Conservation (phyloP, 2,329 filamentous ascomycete species). For the Hymenoscyphus occultus region DNA sequence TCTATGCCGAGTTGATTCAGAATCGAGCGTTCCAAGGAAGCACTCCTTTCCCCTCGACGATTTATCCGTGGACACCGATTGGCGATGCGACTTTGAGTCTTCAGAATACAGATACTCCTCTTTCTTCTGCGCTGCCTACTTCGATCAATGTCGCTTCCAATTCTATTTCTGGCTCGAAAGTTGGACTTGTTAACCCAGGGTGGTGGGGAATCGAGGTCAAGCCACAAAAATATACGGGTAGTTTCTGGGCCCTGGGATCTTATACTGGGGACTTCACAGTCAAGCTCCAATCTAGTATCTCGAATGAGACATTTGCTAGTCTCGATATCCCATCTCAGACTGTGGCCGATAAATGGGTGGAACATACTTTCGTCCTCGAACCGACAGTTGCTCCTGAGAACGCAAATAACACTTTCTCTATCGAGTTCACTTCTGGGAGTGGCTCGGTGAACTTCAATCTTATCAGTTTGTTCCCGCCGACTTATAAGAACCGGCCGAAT, state of each 20-base stretch:
- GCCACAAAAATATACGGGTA: constrained; percentile 30
- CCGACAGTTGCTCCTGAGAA: constrained; percentile 24
- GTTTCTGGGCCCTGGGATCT: constrained; percentile 29
- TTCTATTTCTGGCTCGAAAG: constrained; percentile 34
- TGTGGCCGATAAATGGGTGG: constrained; percentile 24
- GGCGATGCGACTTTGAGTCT: constrained; percentile 26
- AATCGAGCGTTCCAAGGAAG: constrained; percentile 66
- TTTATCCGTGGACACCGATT: constrained; percentile 36
- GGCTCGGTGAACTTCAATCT: constrained; percentile 52
- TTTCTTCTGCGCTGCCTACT: constrained; percentile 29
- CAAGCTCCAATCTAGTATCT: constrained; percentile 29
- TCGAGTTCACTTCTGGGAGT: constrained; percentile 49
- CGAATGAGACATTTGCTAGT: constrained; percentile 23
- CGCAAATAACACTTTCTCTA: constrained; percentile 53
- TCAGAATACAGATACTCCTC: constrained; percentile 35
- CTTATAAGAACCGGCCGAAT: constrained; percentile 55
- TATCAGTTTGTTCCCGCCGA: constrained; percentile 59
- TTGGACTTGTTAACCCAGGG: constrained; percentile 52
- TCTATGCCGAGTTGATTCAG: constrained; percentile 65
- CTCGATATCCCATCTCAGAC: constrained; percentile 20
- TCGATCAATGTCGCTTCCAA: constrained; percentile 34
- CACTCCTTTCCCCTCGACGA: constrained; percentile 46
- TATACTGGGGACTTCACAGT: constrained; percentile 32
- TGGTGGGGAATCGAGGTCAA: constrained; percentile 52
- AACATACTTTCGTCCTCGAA: constrained; percentile 24